Evolutionary conservation across 179 eudicot genomes (phyloP), one percentile per base, ranked within the genome.

Genomic region (Vitellaria paradoxa): DNA sequence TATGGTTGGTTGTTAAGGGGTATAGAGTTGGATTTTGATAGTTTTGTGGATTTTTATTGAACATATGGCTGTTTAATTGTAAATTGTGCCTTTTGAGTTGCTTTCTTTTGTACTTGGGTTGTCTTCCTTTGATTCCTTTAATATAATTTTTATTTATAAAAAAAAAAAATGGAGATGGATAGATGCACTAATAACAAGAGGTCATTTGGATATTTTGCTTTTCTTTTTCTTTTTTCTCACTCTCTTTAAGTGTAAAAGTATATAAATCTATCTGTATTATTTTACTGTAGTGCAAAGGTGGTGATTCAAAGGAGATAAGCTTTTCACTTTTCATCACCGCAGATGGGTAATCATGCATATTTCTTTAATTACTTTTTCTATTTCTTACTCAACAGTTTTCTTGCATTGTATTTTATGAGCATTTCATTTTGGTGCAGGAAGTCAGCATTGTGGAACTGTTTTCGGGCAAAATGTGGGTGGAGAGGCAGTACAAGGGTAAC

Each of bases 381-480:
- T 67, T 65, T 72, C 63, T 69, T 53, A 65, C 59, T 18, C 17
- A 11, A 12, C 6, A 21, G 15, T 6, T 60, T 12, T 15, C n/a
- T 14, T 21, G 42, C 11, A 17, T 18, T 76, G n/a, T 69, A 14
- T 68, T 24, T 17, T 69, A 60, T 53, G 68, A 8, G 3, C 62
- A 26, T 60, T 53, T 56, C 30, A 24, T 60, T 69, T 12, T 85
- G 70, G 64, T 82, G 74, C 77, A 91, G 94, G 66, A 81, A 82
- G 80, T 56, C 82, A 79, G 94, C 91, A 13, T 53, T 67, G 61
- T 92, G 93, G 93, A 80, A 63, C 76, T 92, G 97, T 76, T 82
- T 80, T 76, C 87, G 94, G 74, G 94, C 82, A 45, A 92, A 86
- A 82, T 92, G 97, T 83, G 94, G 94, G 65, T 92, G 97, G 94